These are phyloP conservation scores for Globisporangium alternatum DNA, from an alignment of 352 stramenopile species.

Conservation along the genomic window DNA sequence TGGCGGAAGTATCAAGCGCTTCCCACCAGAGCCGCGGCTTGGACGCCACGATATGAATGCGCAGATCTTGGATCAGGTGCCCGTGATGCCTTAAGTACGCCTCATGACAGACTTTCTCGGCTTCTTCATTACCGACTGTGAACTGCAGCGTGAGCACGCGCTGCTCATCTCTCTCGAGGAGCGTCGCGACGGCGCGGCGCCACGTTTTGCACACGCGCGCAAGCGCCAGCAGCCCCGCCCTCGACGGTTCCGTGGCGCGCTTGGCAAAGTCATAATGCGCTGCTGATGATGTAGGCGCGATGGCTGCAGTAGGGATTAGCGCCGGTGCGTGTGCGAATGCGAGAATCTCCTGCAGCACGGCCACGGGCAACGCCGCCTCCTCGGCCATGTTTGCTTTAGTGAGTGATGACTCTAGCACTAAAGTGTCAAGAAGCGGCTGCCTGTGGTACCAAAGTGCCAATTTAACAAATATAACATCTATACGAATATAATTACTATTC, in stretches of 20 bases:
- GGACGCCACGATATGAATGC: slow-evolving; percentile 24
- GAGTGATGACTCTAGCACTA: slow-evolving; percentile 17
- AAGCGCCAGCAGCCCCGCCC: slow-evolving; percentile 24
- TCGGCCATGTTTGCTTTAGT: slow-evolving; percentile 29
- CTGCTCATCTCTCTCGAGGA: slow-evolving; percentile 19
- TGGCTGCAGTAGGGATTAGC: slow-evolving; percentile 25
- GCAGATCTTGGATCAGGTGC: slow-evolving; percentile 24
- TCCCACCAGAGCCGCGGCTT: slow-evolving; percentile 37
- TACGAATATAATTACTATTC: too few species aligned
- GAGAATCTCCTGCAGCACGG: slow-evolving; percentile 32
- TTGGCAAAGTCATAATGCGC: slow-evolving; percentile 28
- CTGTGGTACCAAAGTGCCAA: too few species aligned
- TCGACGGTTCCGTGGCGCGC: slow-evolving; percentile 24
- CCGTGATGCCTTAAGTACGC: slow-evolving; percentile 20
- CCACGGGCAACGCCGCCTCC: slow-evolving; percentile 18
- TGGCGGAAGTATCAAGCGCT: slow-evolving; percentile 3
- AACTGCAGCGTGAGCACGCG: slow-evolving; percentile 29
- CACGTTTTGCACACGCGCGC: slow-evolving; percentile 31
- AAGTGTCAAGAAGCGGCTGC: background rate
- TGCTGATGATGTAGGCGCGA: background rate
- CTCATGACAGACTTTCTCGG: slow-evolving; percentile 21
- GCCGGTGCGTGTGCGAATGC: slow-evolving; percentile 30
- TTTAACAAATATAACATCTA: too few species aligned
- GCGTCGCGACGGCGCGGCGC: slow-evolving; percentile 18
- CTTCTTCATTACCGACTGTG: slow-evolving; percentile 23